Evolutionary conservation across 495 filamentous ascomycete species (phyloP).

Genomic region (Hypoxylon fuscum): DNA sequence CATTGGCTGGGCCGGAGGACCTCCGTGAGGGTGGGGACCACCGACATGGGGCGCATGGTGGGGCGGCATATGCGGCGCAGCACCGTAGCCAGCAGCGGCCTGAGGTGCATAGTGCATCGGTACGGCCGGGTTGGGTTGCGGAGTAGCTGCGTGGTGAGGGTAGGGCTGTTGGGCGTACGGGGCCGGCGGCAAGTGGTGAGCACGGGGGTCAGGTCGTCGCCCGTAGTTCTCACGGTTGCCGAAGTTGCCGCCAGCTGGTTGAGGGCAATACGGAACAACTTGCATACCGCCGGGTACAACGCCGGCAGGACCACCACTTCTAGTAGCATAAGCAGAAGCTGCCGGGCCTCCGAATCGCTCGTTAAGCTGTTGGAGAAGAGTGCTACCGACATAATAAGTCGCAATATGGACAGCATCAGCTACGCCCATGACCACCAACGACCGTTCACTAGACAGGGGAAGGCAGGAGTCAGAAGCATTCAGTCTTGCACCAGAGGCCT

Average conservation of each 20-base stretch:
- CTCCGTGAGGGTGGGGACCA: slow-evolving; percentile 59
- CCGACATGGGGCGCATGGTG: slow-evolving; percentile 66
- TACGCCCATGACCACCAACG: slow-evolving; percentile 91
- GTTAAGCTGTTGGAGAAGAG: slow-evolving; percentile 92
- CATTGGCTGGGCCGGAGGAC: slow-evolving; percentile 74
- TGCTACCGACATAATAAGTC: slow-evolving; percentile 97
- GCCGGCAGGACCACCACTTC: slow-evolving; percentile 90
- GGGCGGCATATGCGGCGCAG: slow-evolving; percentile 83
- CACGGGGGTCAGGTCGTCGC: slow-evolving; percentile 74
- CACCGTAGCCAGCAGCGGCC: slow-evolving; percentile 64
- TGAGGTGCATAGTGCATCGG: slow-evolving; percentile 75
- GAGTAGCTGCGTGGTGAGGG: slow-evolving; percentile 64
- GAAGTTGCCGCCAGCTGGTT: slow-evolving; percentile 89
- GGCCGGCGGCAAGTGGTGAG: slow-evolving; percentile 60
- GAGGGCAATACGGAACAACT: slow-evolving; percentile 93
- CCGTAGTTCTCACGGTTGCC: slow-evolving; percentile 89
- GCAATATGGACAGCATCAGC: slow-evolving; percentile 97
- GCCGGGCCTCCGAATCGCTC: slow-evolving; percentile 96
- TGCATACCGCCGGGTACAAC: slow-evolving; percentile 97
- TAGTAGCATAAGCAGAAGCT: slow-evolving; percentile 94
- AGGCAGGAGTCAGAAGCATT: slow-evolving; percentile 96
- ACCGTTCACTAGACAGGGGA: slow-evolving; percentile 92
- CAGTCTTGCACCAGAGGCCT: slow-evolving; percentile 93
- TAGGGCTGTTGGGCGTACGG: slow-evolving; percentile 69
- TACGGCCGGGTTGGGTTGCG: slow-evolving; percentile 70